Evolutionary conservation across 768 basidiomycete genomes (phyloP).

Genomic region (Naganishia randhawae): DNA sequence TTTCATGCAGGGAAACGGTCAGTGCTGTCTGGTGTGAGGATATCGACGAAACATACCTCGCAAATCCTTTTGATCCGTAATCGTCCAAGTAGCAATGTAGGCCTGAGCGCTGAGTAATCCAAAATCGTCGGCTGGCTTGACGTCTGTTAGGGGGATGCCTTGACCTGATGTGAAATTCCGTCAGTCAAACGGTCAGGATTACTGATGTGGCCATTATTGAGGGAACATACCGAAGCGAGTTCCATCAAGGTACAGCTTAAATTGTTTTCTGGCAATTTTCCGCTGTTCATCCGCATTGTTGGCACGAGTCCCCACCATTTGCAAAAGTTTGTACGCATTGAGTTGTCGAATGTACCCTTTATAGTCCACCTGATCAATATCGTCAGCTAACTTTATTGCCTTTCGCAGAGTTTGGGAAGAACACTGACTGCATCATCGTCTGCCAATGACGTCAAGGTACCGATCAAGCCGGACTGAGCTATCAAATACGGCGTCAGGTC

Average conservation of each 20-base stretch:
- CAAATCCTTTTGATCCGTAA: not conserved
- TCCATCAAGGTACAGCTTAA: constrained; percentile 22
- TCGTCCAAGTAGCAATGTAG: constrained; percentile 17
- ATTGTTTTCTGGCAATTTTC: not conserved
- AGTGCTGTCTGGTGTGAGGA: not conserved
- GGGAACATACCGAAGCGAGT: constrained; percentile 18
- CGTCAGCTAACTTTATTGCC: not conserved
- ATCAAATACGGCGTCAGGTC: constrained; percentile 32
- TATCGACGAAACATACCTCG: not conserved
- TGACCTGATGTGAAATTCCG: not conserved
- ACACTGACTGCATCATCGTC: constrained; percentile 3
- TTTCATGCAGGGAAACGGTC: not conserved
- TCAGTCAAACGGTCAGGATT: not conserved
- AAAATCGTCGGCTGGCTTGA: constrained; percentile 31
- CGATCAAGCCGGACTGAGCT: not conserved
- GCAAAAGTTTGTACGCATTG: constrained; percentile 30
- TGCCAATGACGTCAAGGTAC: not conserved
- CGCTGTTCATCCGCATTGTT: not conserved
- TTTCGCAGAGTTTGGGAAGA: not conserved
- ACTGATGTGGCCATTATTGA: not conserved
- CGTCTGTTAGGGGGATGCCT: constrained; percentile 26
- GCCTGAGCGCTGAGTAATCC: constrained; percentile 28
- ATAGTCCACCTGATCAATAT: not conserved
- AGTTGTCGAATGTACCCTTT: constrained; percentile 24
- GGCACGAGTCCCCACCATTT: not conserved